Conservation (phyloP, 352 stramenopile genomes). For the Globisporangium canariense region DNA sequence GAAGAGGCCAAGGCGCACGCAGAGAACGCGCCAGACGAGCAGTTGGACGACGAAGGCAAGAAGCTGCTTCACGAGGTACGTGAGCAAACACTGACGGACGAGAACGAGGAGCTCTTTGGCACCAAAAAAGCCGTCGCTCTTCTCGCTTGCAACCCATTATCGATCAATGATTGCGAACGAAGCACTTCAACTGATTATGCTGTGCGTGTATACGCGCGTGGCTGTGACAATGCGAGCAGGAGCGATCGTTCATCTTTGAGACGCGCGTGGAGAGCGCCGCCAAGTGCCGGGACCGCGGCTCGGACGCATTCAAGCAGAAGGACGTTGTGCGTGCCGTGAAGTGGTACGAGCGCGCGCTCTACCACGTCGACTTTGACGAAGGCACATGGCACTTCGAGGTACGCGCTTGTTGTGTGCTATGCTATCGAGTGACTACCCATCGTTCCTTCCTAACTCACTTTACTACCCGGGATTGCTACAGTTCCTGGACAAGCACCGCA, state of each 20-base stretch:
- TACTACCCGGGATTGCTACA: conserved; percentile 13
- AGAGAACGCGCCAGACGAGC: background rate
- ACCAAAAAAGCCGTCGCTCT: background rate
- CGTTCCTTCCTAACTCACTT: too few species aligned
- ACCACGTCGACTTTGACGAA: conserved; percentile 84
- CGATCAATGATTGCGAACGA: background rate
- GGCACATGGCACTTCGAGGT: conserved; percentile 85
- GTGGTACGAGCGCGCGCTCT: conserved; percentile 78
- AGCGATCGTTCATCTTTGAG: conserved; percentile 84
- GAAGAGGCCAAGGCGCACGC: background rate
- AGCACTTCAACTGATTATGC: background rate
- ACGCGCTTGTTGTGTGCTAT: too few species aligned
- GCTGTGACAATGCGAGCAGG: conserved; percentile 26
- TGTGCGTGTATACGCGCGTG: background rate
- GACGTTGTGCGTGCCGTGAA: conserved; percentile 41
- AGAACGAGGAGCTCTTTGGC: conserved; percentile 1
- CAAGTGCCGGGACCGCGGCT: conserved; percentile 66
- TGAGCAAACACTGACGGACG: background rate
- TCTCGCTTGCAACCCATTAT: background rate
- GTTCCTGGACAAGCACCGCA: conserved; percentile 72
- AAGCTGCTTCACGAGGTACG: conserved; percentile 19
- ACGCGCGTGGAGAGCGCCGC: conserved; percentile 65
- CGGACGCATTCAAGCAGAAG: conserved; percentile 48
- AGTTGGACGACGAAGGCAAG: conserved; percentile 14
- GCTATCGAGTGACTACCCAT: too few species aligned